Evolutionary conservation across 2,329 filamentous ascomycete genomes (phyloP).

Genomic region (Cytospora piceae): DNA sequence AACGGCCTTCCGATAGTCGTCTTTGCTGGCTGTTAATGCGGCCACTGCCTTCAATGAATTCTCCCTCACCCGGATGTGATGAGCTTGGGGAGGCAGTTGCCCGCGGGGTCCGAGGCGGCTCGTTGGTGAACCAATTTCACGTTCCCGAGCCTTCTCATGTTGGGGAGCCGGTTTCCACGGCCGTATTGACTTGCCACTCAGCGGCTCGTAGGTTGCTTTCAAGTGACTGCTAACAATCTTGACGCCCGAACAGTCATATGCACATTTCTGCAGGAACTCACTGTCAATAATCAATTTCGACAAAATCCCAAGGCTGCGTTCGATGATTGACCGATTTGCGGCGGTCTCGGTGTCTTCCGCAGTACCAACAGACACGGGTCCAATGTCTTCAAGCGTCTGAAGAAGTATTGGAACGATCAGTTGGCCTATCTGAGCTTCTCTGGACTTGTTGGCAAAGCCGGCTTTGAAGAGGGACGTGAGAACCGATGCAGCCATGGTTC

Average conservation of each 20-base stretch:
- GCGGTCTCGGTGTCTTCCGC: slow-evolving; percentile 45
- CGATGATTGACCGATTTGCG: slow-evolving; percentile 59
- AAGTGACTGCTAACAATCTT: slow-evolving; percentile 53
- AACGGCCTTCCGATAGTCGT: slow-evolving; percentile 80
- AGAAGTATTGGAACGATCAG: slow-evolving; percentile 73
- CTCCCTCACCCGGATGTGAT: slow-evolving; percentile 77
- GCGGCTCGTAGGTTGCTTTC: slow-evolving; percentile 55
- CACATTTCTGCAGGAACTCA: slow-evolving; percentile 78
- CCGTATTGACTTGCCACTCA: slow-evolving; percentile 39
- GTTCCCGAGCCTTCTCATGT: slow-evolving; percentile 18
- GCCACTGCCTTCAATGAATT: slow-evolving; percentile 77
- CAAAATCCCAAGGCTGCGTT: slow-evolving; percentile 75
- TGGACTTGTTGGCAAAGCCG: slow-evolving; percentile 65
- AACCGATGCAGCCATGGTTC: slow-evolving; percentile 70
- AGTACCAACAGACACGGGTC: slow-evolving; percentile 41
- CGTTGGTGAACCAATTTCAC: slow-evolving; percentile 36
- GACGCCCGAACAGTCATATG: slow-evolving; percentile 66
- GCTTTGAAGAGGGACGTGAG: slow-evolving; percentile 71
- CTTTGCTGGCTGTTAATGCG: slow-evolving; percentile 79
- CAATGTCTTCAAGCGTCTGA: slow-evolving; percentile 61
- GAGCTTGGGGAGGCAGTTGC: slow-evolving; percentile 61
- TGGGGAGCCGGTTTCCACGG: slow-evolving; percentile 44
- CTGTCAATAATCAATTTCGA: slow-evolving; percentile 80
- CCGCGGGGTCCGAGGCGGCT: slow-evolving; percentile 64
- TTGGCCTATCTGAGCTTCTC: slow-evolving; percentile 67